phyloP scores from a whole-genome alignment of 257 asterid genomes.

The Ballota nigra region DNA sequence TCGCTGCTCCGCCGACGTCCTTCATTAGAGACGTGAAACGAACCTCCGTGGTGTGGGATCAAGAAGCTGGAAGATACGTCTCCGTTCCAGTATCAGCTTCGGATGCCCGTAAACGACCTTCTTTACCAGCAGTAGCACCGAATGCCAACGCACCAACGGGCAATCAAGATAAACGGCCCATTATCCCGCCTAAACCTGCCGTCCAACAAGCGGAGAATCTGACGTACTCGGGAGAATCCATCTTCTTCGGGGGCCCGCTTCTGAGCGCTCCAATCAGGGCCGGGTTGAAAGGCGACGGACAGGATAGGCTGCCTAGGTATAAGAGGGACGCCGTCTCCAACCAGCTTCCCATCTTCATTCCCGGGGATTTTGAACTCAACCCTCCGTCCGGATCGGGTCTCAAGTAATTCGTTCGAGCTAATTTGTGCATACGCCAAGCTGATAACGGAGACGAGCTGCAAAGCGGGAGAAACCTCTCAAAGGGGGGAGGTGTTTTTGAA shows the following conservation, averaged over 20 bases:
- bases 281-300: conserved; percentile 48
- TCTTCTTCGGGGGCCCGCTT: conserved; percentile 96
- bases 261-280: conserved; percentile 59
- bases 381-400: conserved; percentile 44
- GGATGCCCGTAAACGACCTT: conserved; percentile 54
- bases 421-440: not conserved
- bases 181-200: conserved; percentile 32
- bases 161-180: conserved; percentile 43
- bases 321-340: conserved; percentile 76
- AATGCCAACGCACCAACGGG: conserved; percentile 29
- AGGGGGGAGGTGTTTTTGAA: conserved; percentile 27
- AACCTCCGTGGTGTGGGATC: conserved; percentile 98
- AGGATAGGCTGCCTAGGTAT: conserved; percentile 46
- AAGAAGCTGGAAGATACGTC: conserved; percentile 92
- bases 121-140: conserved; percentile 30
- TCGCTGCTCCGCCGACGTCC: conserved; percentile 48
- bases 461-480: conserved; percentile 45
- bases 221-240: conserved; percentile 71
- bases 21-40: conserved; percentile 74
- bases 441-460: conserved; percentile 11
- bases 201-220: conserved; percentile 64
- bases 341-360: conserved; percentile 91
- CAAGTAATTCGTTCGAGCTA: conserved; percentile 30
- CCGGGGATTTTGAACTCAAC: conserved; percentile 57
- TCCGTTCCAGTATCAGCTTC: conserved; percentile 71